Percentiles rank a stretch among this genome's conserved stretches.
phyloP scores from a whole-genome alignment of 768 basidiomycete species.

The Podaxis sp. region DNA sequence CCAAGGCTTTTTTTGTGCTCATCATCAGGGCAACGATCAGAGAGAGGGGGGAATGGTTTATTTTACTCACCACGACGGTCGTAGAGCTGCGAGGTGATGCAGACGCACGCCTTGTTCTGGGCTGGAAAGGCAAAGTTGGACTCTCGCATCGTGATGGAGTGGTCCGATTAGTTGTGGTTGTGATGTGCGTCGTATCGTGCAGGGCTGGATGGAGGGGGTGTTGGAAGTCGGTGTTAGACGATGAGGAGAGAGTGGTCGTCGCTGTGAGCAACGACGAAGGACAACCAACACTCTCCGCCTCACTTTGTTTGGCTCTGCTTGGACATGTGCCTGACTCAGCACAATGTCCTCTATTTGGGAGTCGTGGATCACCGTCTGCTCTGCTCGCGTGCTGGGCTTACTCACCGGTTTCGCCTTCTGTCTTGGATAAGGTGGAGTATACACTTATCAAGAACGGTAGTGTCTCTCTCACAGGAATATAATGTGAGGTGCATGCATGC shows the following conservation, averaged over 20 bases:
- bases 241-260: neutral
- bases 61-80: conserved; percentile 78
- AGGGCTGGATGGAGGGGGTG: neutral
- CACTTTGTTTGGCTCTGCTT: conserved; percentile 1
- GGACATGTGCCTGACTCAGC: conserved; percentile 7
- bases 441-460: too few species aligned
- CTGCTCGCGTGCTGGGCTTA: neutral
- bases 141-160: conserved; percentile 65
- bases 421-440: too few species aligned
- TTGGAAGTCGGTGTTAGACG: neutral
- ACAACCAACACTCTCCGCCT: neutral
- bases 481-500: too few species aligned
- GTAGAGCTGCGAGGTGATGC: conserved; percentile 91
- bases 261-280: conserved; percentile 7
- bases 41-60: neutral
- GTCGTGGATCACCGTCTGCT: neutral
- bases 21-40: conserved; percentile 3
- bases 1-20: conserved; percentile 33
- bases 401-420: neutral
- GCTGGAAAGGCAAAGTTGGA: conserved; percentile 93
- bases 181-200: neutral
- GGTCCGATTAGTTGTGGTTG: neutral
- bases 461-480: too few species aligned
- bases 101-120: conserved; percentile 93
- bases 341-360: neutral